Conservation (phyloP, 2,329 filamentous ascomycete species). For the Endoconidiophora laricicola region DNA sequence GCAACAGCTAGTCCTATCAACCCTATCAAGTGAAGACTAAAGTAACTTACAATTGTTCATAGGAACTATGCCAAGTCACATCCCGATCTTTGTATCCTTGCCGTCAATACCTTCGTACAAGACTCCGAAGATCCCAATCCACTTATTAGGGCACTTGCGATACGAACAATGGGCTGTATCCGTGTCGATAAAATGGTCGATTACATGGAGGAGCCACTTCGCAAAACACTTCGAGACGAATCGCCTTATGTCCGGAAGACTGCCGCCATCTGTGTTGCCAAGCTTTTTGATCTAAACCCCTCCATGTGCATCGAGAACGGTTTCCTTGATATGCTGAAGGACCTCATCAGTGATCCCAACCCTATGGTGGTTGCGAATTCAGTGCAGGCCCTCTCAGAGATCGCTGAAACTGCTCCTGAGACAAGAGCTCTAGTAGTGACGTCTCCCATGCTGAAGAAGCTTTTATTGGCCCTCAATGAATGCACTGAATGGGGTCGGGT, state of each 20-base stretch:
- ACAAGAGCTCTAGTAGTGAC: slow-evolving; percentile 75
- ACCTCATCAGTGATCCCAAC: slow-evolving; percentile 92
- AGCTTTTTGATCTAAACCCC: slow-evolving; percentile 90
- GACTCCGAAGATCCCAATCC: slow-evolving; percentile 98
- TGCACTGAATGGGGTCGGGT: slow-evolving; percentile 98
- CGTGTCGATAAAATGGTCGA: slow-evolving; percentile 98
- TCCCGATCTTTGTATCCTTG: slow-evolving; percentile 93
- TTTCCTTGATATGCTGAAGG: slow-evolving; percentile 83
- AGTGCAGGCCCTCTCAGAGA: slow-evolving; percentile 84
- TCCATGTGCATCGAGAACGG: slow-evolving; percentile 90
- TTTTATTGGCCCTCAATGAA: slow-evolving; percentile 90
- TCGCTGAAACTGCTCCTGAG: slow-evolving; percentile 77
- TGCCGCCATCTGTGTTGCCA: slow-evolving; percentile 91
- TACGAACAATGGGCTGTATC: slow-evolving; percentile 97
- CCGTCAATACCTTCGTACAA: slow-evolving; percentile 98
- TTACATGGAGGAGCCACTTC: slow-evolving; percentile 95
- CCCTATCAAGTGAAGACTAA: not conserved
- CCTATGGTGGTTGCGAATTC: slow-evolving; percentile 99
- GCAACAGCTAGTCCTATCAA: not conserved
- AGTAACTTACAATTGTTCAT: not conserved
- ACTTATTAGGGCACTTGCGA: slow-evolving; percentile 81
- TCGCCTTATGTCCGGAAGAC: slow-evolving; percentile 98
- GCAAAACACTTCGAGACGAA: slow-evolving; percentile 92
- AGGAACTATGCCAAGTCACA: slow-evolving; percentile 99
- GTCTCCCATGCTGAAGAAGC: slow-evolving; percentile 73